These are phyloP conservation scores for Przewalskia tangutica DNA, from an alignment of 257 asterid genomes.

Conservation along the genomic window DNA sequence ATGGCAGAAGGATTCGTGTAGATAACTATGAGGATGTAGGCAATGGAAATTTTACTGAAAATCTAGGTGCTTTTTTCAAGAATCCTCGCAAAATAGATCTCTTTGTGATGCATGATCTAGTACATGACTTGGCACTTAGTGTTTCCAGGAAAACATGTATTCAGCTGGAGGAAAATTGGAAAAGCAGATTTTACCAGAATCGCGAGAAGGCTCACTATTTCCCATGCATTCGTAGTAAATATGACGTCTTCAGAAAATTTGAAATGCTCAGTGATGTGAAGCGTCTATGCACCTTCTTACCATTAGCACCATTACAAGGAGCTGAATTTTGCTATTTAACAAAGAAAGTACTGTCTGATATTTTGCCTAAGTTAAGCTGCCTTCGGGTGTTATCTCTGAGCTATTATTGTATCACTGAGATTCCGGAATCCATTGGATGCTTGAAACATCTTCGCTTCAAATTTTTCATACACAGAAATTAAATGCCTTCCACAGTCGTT, in stretches of 20 bases:
- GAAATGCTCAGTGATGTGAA: constrained; percentile 26
- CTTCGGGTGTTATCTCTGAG: constrained; percentile 32
- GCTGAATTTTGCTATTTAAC: constrained; percentile 28
- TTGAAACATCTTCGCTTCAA: constrained; percentile 33
- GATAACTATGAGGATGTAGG: constrained; percentile 28
- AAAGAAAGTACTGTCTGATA: constrained; percentile 24
- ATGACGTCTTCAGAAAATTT: constrained; percentile 39
- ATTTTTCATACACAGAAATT: constrained; percentile 31
- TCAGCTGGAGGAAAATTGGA: constrained; percentile 30
- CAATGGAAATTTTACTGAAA: constrained; percentile 27
- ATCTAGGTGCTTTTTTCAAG: constrained; percentile 36
- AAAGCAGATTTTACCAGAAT: constrained; percentile 4
- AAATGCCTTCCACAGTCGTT: constrained; percentile 32
- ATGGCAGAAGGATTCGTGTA: constrained; percentile 47
- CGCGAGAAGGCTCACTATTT: constrained; percentile 30
- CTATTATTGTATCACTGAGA: constrained; percentile 30
- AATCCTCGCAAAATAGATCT: constrained; percentile 17
- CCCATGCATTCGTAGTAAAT: constrained; percentile 36
- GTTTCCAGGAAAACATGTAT: constrained; percentile 30
- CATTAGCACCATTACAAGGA: constrained; percentile 25
- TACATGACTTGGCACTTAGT: constrained; percentile 35
- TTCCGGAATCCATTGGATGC: constrained; percentile 33
- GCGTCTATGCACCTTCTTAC: constrained; percentile 32
- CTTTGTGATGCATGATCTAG: constrained; percentile 37
- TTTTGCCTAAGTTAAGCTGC: constrained; percentile 31